These are phyloP conservation scores for Digitaria exilis DNA, from an alignment of 202 grass and related monocot genomes.

Conservation along the genomic window DNA sequence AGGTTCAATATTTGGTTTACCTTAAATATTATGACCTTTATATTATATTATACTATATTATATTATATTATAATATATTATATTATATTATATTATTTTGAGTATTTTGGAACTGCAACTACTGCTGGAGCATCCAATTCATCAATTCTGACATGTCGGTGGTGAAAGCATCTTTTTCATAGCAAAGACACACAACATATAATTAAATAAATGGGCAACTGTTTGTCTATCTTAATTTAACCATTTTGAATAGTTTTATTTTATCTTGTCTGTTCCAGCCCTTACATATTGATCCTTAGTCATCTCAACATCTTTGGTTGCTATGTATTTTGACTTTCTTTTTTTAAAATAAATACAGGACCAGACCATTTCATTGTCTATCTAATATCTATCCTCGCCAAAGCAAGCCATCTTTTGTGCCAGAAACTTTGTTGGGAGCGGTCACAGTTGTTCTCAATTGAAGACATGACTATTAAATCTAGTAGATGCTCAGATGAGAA, in stretches of 20 bases:
- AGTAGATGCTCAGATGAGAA: slow-evolving; percentile 25
- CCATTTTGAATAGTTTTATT: neutral
- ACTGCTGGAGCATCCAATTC: no score
- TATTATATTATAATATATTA: no score
- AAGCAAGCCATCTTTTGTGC: slow-evolving; percentile 10
- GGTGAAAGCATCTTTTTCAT: no score
- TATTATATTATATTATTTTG: no score
- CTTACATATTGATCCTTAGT: neutral
- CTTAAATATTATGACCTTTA: no score
- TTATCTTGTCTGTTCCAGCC: neutral
- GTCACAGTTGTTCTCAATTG: slow-evolving; percentile 15
- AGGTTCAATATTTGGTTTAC: no score
- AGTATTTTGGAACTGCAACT: no score
- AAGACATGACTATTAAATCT: slow-evolving; percentile 48
- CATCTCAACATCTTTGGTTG: neutral
- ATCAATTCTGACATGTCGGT: no score
- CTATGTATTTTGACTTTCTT: neutral
- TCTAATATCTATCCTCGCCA: slow-evolving; percentile 1
- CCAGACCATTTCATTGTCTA: neutral
- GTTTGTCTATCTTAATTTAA: neutral
- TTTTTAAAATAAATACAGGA: neutral
- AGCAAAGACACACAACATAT: no score
- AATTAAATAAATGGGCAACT: no score
- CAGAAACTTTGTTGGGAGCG: slow-evolving; percentile 15
- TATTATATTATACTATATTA: no score